Conservation (phyloP, 371 early-diverging fungal genomes). For the Blakeslea trispora region DNA sequence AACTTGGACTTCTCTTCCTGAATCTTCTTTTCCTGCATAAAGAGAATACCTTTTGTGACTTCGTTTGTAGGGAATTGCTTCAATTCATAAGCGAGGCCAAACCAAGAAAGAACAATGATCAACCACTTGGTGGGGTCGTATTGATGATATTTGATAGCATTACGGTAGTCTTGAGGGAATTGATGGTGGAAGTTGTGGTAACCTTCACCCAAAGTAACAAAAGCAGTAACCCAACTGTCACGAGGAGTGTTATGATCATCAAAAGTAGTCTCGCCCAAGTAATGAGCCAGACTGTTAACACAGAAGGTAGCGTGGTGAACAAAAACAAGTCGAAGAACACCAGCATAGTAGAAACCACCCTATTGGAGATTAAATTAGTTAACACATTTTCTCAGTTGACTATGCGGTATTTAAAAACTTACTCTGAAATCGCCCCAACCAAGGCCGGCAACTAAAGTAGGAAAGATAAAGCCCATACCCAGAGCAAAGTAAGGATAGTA, state of each 20-base stretch:
- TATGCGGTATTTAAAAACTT: slow-evolving; percentile 18
- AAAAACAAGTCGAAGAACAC: slow-evolving; percentile 75
- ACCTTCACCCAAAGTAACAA: slow-evolving; percentile 83
- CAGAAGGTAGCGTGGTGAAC: slow-evolving; percentile 96
- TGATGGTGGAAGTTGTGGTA: slow-evolving; percentile 95
- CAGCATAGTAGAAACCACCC: slow-evolving; percentile 90
- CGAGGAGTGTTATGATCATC: slow-evolving; percentile 83
- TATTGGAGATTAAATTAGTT: slow-evolving; percentile 19
- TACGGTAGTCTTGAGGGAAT: slow-evolving; percentile 96
- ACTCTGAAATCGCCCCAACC: slow-evolving; percentile 88
- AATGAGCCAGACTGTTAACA: slow-evolving; percentile 89
- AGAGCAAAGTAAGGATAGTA: slow-evolving; percentile 76
- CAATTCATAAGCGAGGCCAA: slow-evolving; percentile 87
- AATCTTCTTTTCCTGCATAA: slow-evolving; percentile 85
- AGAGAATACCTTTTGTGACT: slow-evolving; percentile 80
- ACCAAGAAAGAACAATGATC: slow-evolving; percentile 62
- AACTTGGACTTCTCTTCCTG: slow-evolving; percentile 59
- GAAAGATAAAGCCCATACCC: slow-evolving; percentile 74
- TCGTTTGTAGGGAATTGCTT: slow-evolving; percentile 90
- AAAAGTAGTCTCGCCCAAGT: slow-evolving; percentile 78
- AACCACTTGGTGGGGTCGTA: slow-evolving; percentile 98
- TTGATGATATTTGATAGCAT: slow-evolving; percentile 86
- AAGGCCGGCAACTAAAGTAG: slow-evolving; percentile 80
- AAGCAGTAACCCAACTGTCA: slow-evolving; percentile 80
- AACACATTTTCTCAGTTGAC: not conserved